phyloP scores from a whole-genome alignment of 331 rosid species.

The Quercus phellos region DNA sequence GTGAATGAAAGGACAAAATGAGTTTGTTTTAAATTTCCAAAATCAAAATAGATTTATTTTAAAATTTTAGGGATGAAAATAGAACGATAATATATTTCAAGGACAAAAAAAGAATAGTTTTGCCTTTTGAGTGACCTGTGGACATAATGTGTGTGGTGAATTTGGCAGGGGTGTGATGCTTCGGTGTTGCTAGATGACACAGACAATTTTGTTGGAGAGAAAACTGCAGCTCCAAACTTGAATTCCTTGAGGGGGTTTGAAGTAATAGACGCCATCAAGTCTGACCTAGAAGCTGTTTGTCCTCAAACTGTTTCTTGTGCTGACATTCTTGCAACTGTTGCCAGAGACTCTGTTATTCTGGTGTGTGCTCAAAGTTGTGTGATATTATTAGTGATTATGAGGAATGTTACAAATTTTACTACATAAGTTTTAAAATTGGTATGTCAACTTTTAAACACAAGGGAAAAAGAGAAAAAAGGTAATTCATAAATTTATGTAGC shows the following conservation, averaged over 20 bases:
- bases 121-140: neutral
- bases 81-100: no score
- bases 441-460: no score
- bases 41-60: no score
- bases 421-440: neutral
- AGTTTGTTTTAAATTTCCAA: no score
- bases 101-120: no score
- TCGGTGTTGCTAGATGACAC: constrained; percentile 81
- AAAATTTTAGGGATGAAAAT: no score
- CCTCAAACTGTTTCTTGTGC: constrained; percentile 84
- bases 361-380: constrained; percentile 28
- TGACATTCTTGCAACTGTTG: constrained; percentile 74
- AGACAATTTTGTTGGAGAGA: constrained; percentile 58
- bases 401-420: no score
- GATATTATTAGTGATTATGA: neutral
- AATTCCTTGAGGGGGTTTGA: constrained; percentile 82
- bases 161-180: constrained; percentile 75
- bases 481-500: no score
- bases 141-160: neutral
- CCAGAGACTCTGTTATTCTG: constrained; percentile 71
- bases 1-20: no score
- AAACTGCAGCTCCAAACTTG: constrained; percentile 70
- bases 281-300: constrained; percentile 59
- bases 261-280: constrained; percentile 67
- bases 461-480: no score